A percentile compares a stretch with the other conserved stretches of the same genome.
phyloP scores from a whole-genome alignment of 768 basidiomycete species.

The Lyophyllum shimeji region DNA sequence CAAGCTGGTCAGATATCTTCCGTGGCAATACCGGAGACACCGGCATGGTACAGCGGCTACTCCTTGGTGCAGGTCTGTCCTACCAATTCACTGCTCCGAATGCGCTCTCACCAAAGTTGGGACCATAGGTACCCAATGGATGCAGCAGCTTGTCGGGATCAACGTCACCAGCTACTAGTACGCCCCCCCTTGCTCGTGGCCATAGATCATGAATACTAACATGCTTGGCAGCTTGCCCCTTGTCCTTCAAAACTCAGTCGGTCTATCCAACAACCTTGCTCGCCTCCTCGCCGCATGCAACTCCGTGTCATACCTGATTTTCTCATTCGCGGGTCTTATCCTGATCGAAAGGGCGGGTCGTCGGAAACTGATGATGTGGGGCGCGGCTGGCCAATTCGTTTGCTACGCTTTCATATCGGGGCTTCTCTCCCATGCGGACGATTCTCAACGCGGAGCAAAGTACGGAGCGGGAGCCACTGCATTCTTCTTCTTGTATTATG shows the following conservation, averaged over 20 bases:
- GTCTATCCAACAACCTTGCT: slow-evolving; percentile 46
- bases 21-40: slow-evolving; percentile 41
- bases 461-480: slow-evolving; percentile 45
- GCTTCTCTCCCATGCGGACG: slow-evolving; percentile 35
- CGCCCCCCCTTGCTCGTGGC: slow-evolving; percentile 4
- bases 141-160: slow-evolving; percentile 52
- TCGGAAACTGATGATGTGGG: slow-evolving; percentile 54
- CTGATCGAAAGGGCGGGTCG: slow-evolving; percentile 50
- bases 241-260: slow-evolving; percentile 50
- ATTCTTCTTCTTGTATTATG: slow-evolving; percentile 51
- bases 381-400: slow-evolving; percentile 47
- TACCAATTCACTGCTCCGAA: neutral
- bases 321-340: slow-evolving; percentile 44
- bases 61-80: slow-evolving; percentile 40
- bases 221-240: slow-evolving; percentile 39
- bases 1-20: slow-evolving; percentile 41
- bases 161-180: slow-evolving; percentile 56
- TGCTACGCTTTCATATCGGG: slow-evolving; percentile 46
- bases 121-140: slow-evolving; percentile 45
- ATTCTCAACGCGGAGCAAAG: slow-evolving; percentile 27
- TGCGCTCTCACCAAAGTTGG: neutral
- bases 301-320: slow-evolving; percentile 48
- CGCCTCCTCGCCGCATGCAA: slow-evolving; percentile 53
- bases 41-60: slow-evolving; percentile 42
- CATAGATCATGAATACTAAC: neutral